Base-by-base conservation (phyloP, 2,329 filamentous ascomycete genomes). In the Nemania abortiva region DNA sequence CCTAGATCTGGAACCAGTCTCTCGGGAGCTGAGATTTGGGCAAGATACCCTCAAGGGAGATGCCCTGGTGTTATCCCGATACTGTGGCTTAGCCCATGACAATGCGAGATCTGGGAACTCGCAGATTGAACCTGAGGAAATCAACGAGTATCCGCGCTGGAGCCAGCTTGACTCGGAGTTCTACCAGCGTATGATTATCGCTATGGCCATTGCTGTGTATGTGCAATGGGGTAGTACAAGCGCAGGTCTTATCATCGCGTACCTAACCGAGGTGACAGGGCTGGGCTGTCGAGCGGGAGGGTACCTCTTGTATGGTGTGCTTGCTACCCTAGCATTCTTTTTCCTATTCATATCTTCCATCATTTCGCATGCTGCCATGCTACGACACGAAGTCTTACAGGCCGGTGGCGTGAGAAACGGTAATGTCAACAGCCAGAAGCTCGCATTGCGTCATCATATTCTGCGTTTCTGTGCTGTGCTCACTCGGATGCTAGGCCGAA, bases 211-310 rank as follows among this genome's bases (percentile, higher is more conserved):
- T 27, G 66, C 57, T 1, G 13, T 70, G 2, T 65, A 60, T 27
- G 58, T 74, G 24, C 70, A 74, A 52, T 72, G 72, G 72, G 70
- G 72, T 13, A 71, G 61, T 18, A 72, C 65, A 2, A 47, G 66
- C 20, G 66, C 69, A 22, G 66, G 70, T 1, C 39, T 72, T n/a
- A 68, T 69, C 34, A 71, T 74, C 15, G 50, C 68, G 2, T 71
- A 69, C 37, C 53, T 71, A 5, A 74, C 72, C 10, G 68, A 71
- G 31, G 70, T 72, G 37, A 59, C 52, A 1, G 72, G 72, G 13
- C 53, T 74, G 9, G 70, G 72, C 27, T 74, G 72, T 37, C 66
- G 72, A 49, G 72, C 72, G 6, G 72, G 72, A 10, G 66, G 69
- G 11, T 74, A 74, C 27, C n/a, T 70, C 6, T 18, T 74, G 27